Conservation (phyloP, 1,139 yeast genomes). For the Oligophagozyma castellii region DNA sequence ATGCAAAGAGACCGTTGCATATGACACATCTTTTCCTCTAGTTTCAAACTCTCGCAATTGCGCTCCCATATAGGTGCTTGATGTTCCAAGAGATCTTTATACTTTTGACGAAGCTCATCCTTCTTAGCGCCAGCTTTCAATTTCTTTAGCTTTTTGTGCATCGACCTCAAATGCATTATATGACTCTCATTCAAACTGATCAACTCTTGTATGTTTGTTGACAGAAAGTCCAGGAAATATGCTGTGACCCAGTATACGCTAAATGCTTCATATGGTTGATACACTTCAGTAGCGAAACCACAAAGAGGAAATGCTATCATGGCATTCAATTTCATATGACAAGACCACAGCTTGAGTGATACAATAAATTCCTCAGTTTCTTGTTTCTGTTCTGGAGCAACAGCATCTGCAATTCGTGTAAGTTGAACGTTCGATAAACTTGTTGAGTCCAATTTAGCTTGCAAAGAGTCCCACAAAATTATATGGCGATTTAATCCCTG, state of each 20-base stretch:
- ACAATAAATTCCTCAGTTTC: slow-evolving; percentile 25
- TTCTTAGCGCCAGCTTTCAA: slow-evolving; percentile 26
- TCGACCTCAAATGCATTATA: too few relatives aligned
- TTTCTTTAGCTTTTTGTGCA: too few relatives aligned
- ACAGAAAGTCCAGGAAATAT: too few relatives aligned
- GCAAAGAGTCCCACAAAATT: slow-evolving; percentile 65
- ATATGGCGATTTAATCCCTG: slow-evolving; percentile 49
- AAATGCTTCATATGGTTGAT: slow-evolving; percentile 56
- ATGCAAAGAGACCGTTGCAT: slow-evolving; percentile 24
- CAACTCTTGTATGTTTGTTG: too few relatives aligned
- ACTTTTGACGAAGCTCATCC: slow-evolving; percentile 17
- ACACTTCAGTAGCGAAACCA: slow-evolving; percentile 68
- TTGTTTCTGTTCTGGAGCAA: slow-evolving; percentile 15
- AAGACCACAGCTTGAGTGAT: slow-evolving; percentile 60
- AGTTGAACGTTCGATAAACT: slow-evolving; percentile 33
- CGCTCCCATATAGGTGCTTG: slow-evolving; percentile 18
- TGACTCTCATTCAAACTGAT: too few relatives aligned
- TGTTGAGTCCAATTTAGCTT: slow-evolving; percentile 46
- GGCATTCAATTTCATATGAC: slow-evolving; percentile 44
- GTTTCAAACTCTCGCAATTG: slow-evolving; percentile 13
- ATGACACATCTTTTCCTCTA: slow-evolving; percentile 27
- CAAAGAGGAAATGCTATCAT: slow-evolving; percentile 63
- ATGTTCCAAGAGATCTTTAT: slow-evolving; percentile 14
- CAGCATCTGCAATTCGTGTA: slow-evolving; percentile 16
- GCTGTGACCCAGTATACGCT: slow-evolving; percentile 63